Conservation (phyloP, 2,329 filamentous ascomycete genomes). For the Botrytis sinoallii region DNA sequence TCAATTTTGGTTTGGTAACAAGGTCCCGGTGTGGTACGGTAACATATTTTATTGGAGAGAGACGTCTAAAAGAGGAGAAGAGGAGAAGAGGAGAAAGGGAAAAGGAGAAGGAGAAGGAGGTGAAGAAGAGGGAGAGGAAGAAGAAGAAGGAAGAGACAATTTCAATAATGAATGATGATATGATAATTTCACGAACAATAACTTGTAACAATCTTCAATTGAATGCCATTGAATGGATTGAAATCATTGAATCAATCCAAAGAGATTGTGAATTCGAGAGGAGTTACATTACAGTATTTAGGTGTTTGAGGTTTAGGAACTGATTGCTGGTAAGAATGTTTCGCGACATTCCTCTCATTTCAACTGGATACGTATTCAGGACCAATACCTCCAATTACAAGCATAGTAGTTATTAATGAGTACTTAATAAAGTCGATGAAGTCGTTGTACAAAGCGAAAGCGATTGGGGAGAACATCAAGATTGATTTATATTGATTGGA, state of each 20-base stretch:
- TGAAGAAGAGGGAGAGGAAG: background rate
- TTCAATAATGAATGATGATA: background rate
- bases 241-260: background rate
- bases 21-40: slow-evolving; percentile 6
- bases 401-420: background rate
- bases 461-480: background rate
- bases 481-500: background rate
- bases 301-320: slow-evolving; percentile 5
- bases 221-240: background rate
- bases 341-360: slow-evolving; percentile 11
- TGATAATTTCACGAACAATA: background rate
- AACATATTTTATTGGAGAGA: slow-evolving; percentile 1
- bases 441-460: background rate
- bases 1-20: slow-evolving; percentile 7
- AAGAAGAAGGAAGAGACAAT: background rate
- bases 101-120: background rate
- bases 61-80: background rate
- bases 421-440: background rate
- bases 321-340: background rate
- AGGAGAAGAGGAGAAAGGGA: too few relatives aligned
- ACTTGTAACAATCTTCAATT: background rate
- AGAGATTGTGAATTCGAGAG: background rate
- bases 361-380: background rate
- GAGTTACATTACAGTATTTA: background rate
- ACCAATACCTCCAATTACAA: background rate